These are phyloP conservation scores for Avena sativa DNA, from an alignment of 176 grass and related monocot genomes.

Conservation along the genomic window DNA sequence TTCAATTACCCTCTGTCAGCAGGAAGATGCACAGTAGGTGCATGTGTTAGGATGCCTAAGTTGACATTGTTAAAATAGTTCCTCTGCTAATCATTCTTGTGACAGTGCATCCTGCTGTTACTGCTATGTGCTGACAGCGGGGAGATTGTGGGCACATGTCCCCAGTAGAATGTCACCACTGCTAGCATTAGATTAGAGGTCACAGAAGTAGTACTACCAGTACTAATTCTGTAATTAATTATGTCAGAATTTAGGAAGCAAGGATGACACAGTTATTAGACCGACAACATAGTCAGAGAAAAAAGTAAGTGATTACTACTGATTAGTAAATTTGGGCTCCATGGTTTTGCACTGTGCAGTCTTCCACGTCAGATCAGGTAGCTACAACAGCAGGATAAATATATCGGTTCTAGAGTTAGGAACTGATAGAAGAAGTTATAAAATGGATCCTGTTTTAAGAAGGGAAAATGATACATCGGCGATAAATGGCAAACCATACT, in stretches of 20 bases:
- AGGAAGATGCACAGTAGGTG: conserved; percentile 27
- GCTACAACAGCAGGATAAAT: neutral
- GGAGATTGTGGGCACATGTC: conserved; percentile 44
- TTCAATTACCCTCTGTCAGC: conserved; percentile 31
- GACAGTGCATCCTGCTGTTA: conserved; percentile 52
- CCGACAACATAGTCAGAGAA: conserved; percentile 14
- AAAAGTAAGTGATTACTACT: neutral
- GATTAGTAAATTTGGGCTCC: conserved; percentile 29
- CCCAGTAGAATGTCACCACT: conserved; percentile 57
- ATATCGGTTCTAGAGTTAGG: neutral
- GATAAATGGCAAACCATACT: too few species aligned
- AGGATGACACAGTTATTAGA: conserved; percentile 30
- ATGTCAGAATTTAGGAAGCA: conserved; percentile 44
- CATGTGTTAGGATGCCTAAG: conserved; percentile 46
- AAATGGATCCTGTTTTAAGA: neutral
- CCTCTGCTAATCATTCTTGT: conserved; percentile 50
- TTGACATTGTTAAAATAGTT: conserved; percentile 55
- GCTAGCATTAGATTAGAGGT: conserved; percentile 22
- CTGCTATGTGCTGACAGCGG: conserved; percentile 39
- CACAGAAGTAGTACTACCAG: neutral
- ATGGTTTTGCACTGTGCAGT: neutral
- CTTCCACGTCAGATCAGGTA: neutral
- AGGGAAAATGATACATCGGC: neutral
- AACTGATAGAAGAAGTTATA: neutral
- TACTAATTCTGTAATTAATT: conserved; percentile 24